Evolutionary conservation across 495 filamentous ascomycete genomes (phyloP), one percentile per base, ranked within the genome.

Genomic region (Trichoderma orchidacearum): DNA sequence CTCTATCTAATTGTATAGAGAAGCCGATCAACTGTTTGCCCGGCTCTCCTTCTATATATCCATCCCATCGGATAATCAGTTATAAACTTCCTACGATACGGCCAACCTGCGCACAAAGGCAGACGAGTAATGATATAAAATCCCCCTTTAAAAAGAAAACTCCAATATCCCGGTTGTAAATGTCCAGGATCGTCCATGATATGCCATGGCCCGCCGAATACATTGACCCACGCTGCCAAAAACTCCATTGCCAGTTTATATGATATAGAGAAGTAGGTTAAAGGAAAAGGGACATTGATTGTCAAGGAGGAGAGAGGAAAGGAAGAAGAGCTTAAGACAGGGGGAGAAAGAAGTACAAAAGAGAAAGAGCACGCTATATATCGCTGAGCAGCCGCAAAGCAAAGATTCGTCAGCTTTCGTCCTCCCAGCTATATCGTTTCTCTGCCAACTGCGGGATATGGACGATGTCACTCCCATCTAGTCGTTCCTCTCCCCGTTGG

Each of bases 351-450:
- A 48, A 28, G 21, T 18, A 48, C 11, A 13, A 9, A 3, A 3
- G 17, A 13, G 9, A 12, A 32, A 54, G 6, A 27, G 0, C 30
- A 34, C 17, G 27, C 13, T 54, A 34, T 15, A 53, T 41, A 1
- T 41, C 21, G n/a, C 36, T 17, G n/a, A 18, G 1, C n/a, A 41
- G 36, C n/a, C n/a, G n/a, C n/a, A n/a, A 3, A 17, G n/a, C 13
- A 41, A 18, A 23, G 36, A 5, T 41, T 41, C 6, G 41, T 8
- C 1, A 48, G 13, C 3, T 25, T 48, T 67, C 64, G 48, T 72
- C 70, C 58, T 80, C 77, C 75, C 75, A 80, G 56, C 72, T 76
- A 56, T 76, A 80, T 48, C 77, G 66, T 55, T 72, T 71, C 29
- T 72, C 74, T 15, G 76, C 75, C 29, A 72, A 66, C 54, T 78